phyloP scores from a whole-genome alignment of 208 protist genomes.

The Acanthamoeba healyi region DNA sequence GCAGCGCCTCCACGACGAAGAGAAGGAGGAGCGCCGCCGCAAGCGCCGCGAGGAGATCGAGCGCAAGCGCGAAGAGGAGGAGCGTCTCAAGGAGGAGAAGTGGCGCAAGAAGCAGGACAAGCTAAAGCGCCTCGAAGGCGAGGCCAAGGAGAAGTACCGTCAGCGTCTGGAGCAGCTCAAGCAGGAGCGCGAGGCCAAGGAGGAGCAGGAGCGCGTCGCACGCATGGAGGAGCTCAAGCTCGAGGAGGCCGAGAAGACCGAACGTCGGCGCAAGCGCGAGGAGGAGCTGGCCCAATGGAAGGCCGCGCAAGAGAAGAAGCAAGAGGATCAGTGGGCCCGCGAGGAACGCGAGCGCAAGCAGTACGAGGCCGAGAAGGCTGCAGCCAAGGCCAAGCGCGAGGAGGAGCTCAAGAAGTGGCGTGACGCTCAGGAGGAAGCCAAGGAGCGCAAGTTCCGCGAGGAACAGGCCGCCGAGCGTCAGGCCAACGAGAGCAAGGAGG shows the following conservation, averaged over 20 bases:
- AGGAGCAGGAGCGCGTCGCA: constrained; percentile 43
- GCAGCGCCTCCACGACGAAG: background rate
- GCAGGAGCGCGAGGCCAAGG: constrained; percentile 56
- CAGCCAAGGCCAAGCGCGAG: background rate
- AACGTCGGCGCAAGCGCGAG: background rate
- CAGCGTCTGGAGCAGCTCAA: constrained; percentile 38
- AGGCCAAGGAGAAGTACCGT: constrained; percentile 62
- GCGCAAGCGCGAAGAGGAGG: constrained; percentile 47
- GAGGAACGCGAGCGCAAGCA: constrained; percentile 22
- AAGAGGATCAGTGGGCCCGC: background rate
- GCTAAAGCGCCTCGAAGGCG: constrained; percentile 71
- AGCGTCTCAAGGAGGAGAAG: constrained; percentile 59
- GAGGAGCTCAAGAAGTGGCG: background rate
- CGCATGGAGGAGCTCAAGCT: constrained; percentile 68
- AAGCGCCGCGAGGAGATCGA: constrained; percentile 66
- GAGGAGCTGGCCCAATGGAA: constrained; percentile 23
- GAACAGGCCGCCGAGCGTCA: background rate
- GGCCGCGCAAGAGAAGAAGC: constrained; percentile 41
- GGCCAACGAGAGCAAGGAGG: constrained; percentile 6
- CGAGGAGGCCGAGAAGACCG: background rate
- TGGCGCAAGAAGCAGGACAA: constrained; percentile 42
- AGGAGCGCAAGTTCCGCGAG: constrained; percentile 31
- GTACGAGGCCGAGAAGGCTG: background rate
- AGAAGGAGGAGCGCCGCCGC: background rate
- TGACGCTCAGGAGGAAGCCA: background rate